Percentiles rank a stretch among this genome's conserved stretches.
phyloP scores from a whole-genome alignment of 495 filamentous ascomycete species.

The Talaromyces thailandensis region DNA sequence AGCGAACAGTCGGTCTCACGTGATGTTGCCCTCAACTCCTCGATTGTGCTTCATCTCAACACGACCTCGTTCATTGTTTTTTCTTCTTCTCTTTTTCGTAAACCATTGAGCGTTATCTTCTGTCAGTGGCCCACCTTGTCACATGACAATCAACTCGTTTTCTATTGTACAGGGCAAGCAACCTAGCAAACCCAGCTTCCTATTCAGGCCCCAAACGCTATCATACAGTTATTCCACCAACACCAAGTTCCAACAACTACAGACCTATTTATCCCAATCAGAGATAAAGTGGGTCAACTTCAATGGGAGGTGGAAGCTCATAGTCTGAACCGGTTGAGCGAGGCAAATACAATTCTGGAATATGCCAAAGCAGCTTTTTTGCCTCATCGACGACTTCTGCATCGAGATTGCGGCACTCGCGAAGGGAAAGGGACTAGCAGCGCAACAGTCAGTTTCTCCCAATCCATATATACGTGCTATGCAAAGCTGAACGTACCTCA shows the following conservation, averaged over 20 bases:
- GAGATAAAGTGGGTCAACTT: conserved; percentile 19
- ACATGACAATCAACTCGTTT: neutral
- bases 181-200: neutral
- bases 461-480: neutral
- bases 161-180: neutral
- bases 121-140: neutral
- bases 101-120: neutral
- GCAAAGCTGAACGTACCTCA: conserved; percentile 10
- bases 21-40: neutral
- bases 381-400: conserved; percentile 16
- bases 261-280: neutral
- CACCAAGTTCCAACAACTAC: neutral
- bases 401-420: conserved; percentile 20
- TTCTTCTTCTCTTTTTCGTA: too few relatives aligned
- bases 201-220: neutral
- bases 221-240: neutral
- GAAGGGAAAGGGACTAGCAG: conserved; percentile 24
- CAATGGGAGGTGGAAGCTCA: conserved; percentile 9
- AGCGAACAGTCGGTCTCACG: neutral
- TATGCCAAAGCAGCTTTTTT: conserved; percentile 22
- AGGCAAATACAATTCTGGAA: conserved; percentile 21
- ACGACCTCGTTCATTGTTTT: neutral
- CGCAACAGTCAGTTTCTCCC: neutral
- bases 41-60: neutral
- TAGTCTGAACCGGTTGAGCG: conserved; percentile 8